Conservation (phyloP, 139 green algal species). For the Coelastrella sp. region DNA sequence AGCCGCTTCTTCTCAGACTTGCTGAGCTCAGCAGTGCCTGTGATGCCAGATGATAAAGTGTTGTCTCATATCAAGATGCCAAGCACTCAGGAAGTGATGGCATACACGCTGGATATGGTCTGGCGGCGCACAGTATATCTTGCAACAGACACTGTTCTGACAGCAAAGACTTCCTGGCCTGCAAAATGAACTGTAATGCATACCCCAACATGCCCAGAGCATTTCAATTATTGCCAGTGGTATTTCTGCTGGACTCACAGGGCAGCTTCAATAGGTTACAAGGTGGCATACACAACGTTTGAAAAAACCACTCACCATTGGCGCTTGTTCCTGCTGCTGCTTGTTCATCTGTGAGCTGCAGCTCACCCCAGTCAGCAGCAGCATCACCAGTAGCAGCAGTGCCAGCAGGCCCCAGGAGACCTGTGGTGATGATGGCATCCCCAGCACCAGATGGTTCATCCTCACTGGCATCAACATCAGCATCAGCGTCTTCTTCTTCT, state of each 20-base stretch:
- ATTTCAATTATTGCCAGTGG: no score
- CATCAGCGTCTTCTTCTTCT: conserved; percentile 17
- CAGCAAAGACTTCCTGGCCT: no score
- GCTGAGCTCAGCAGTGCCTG: conserved; percentile 48
- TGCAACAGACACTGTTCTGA: no score
- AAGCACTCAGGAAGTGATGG: not conserved
- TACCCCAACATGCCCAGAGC: no score
- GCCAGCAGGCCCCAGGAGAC: not conserved
- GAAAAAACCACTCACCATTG: conserved; percentile 14
- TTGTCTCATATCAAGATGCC: not conserved
- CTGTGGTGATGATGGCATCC: not conserved
- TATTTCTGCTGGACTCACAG: no score
- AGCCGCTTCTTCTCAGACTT: conserved; percentile 72
- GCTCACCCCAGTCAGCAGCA: conserved; percentile 40
- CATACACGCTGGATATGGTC: no score
- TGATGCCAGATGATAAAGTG: not conserved
- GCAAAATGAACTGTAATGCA: no score
- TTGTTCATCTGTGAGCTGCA: conserved; percentile 50
- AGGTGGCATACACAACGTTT: not conserved
- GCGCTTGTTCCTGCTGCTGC: conserved; percentile 20
- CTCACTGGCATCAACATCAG: conserved; percentile 7
- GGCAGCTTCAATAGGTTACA: no score
- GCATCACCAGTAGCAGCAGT: not conserved
- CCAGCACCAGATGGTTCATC: not conserved
- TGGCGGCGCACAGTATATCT: no score